These are phyloP conservation scores for Adansonia gregorii DNA, from an alignment of 441 rosid species.

Conservation along the genomic window DNA sequence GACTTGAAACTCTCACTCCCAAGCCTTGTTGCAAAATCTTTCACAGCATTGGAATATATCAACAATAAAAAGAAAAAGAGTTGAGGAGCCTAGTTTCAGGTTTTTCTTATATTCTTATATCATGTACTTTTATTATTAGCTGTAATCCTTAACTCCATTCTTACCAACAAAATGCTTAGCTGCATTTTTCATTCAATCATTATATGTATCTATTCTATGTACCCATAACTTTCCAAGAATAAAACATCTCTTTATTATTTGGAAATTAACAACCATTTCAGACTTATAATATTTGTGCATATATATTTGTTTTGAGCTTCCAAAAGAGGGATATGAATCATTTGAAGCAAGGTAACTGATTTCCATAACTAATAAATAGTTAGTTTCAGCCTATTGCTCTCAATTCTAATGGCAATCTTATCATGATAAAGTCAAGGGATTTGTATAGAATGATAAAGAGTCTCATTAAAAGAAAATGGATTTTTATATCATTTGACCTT, in stretches of 20 bases:
- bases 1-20: constrained; percentile 59
- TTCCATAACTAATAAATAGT: background rate
- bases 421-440: background rate
- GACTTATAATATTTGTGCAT: background rate
- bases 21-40: constrained; percentile 54
- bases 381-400: background rate
- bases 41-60: constrained; percentile 47
- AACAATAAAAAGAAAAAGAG: constrained; percentile 52
- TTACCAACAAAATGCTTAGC: constrained; percentile 15
- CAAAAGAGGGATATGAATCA: background rate
- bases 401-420: background rate
- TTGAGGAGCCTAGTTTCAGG: constrained; percentile 34
- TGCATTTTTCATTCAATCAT: constrained; percentile 14
- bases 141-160: constrained; percentile 27
- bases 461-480: background rate
- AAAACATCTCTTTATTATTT: background rate
- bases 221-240: background rate
- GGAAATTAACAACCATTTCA: background rate
- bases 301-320: background rate
- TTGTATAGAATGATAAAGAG: background rate
- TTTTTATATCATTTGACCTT: constrained; percentile 18
- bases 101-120: background rate
- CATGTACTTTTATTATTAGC: constrained; percentile 21
- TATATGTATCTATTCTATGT: background rate
- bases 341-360: background rate